Conservation (phyloP, 148 eudicot genomes). For the Nyssa sinensis region DNA sequence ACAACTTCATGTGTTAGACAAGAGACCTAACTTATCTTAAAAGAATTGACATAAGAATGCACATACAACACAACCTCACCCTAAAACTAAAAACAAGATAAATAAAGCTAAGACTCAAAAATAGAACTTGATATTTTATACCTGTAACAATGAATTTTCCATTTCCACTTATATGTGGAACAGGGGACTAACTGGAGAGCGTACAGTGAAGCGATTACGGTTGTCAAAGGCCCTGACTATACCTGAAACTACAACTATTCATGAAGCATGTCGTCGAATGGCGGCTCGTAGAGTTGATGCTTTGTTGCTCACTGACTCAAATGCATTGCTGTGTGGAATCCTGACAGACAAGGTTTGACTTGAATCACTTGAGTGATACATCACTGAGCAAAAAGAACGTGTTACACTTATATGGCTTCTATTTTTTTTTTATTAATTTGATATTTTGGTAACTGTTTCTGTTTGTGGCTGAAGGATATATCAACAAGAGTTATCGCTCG, state of each 20-base stretch:
- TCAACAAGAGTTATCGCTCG: conserved; percentile 84
- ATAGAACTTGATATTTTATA: background rate
- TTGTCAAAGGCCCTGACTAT: conserved; percentile 88
- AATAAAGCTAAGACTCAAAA: background rate
- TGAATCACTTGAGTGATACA: background rate
- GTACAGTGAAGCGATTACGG: conserved; percentile 84
- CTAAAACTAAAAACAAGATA: background rate
- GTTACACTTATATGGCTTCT: background rate
- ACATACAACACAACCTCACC: background rate
- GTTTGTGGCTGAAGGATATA: conserved; percentile 58
- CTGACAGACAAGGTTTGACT: conserved; percentile 81
- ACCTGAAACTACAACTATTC: conserved; percentile 81
- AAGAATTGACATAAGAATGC: background rate
- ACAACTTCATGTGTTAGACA: background rate
- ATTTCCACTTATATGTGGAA: conserved; percentile 10
- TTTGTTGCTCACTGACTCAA: conserved; percentile 83
- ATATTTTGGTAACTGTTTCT: conserved; percentile 4
- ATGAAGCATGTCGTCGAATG: conserved; percentile 94
- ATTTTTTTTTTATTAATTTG: background rate
- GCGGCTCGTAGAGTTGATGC: conserved; percentile 93
- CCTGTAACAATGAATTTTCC: background rate
- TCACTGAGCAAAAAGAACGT: background rate
- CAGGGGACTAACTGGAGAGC: conserved; percentile 88
- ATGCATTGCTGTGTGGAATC: conserved; percentile 93
- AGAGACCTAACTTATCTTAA: background rate